A percentile compares a stretch with the other conserved stretches of the same genome.
These are phyloP conservation scores for Letharia lupina DNA, from an alignment of 495 filamentous ascomycete species.

Conservation along the genomic window DNA sequence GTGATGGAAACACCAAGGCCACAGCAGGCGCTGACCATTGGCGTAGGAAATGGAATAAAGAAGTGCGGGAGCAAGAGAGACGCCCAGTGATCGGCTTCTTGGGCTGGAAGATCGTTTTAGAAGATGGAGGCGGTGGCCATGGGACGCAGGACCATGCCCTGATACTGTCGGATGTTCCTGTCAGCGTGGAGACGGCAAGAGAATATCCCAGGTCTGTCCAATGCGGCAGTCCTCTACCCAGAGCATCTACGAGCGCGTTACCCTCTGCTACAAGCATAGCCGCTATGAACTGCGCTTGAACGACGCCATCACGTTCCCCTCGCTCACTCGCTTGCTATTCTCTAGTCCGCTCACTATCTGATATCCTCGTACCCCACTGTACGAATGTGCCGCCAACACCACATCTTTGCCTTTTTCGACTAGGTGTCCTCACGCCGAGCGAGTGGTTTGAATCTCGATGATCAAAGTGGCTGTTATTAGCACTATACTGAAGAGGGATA, in stretches of 20 bases:
- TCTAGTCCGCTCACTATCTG: not conserved
- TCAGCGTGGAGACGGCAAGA: too few relatives aligned
- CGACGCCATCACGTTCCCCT: not conserved
- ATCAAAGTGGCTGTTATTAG: not conserved
- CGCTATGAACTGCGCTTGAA: not conserved
- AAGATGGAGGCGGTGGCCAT: not conserved
- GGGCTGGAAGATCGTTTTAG: not conserved
- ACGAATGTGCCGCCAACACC: constrained; percentile 1
- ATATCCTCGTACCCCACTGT: not conserved
- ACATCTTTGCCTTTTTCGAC: constrained; percentile 8
- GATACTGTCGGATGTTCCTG: too few relatives aligned
- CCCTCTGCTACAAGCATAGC: not conserved
- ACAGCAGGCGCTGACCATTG: too few relatives aligned
- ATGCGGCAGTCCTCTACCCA: not conserved
- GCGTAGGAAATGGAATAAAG: too few relatives aligned
- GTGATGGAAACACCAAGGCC: too few relatives aligned
- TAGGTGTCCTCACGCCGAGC: not conserved
- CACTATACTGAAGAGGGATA: not conserved
- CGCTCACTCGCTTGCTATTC: not conserved
- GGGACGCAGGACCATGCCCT: not conserved
- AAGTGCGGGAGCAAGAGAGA: not conserved
- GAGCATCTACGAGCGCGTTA: not conserved
- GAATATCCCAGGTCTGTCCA: not conserved
- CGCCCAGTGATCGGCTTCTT: not conserved
- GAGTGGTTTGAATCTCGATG: not conserved